Evolutionary conservation across 1,139 yeast genomes (phyloP).

Genomic region (Zhuliangozyma blackwelliae): DNA sequence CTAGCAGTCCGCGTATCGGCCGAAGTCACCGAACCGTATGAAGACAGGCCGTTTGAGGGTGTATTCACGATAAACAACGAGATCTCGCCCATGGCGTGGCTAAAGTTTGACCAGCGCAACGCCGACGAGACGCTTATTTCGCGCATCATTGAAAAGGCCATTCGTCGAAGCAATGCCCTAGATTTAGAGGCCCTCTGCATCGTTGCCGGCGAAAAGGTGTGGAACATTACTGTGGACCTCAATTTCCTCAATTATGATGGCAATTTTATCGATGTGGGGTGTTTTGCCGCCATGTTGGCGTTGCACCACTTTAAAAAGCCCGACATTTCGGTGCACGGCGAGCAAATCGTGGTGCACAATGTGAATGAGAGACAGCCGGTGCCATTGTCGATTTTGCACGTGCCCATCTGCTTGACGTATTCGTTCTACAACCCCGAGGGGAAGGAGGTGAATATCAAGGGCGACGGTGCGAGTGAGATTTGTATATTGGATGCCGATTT

Average conservation of each 20-base stretch:
- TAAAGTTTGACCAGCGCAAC: conserved; percentile 70
- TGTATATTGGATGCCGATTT: conserved; percentile 72
- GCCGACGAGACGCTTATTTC: conserved; percentile 71
- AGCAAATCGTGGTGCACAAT: conserved; percentile 59
- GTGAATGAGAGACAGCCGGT: conserved; percentile 82
- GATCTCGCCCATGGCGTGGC: conserved; percentile 83
- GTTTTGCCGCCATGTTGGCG: conserved; percentile 86
- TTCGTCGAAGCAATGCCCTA: conserved; percentile 82
- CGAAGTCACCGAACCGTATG: conserved; percentile 75
- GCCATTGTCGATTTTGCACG: conserved; percentile 77
- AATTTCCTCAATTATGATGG: conserved; percentile 90
- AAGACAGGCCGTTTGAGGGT: conserved; percentile 94
- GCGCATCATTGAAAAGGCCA: conserved; percentile 84
- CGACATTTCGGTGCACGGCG: conserved; percentile 67
- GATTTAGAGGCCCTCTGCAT: conserved; percentile 90
- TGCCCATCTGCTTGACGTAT: conserved; percentile 89
- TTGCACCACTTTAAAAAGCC: conserved; percentile 80
- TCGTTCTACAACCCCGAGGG: conserved; percentile 66
- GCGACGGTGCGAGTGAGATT: conserved; percentile 54
- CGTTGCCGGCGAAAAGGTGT: conserved; percentile 84
- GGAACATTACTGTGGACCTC: conserved; percentile 87
- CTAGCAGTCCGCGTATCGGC: conserved; percentile 79
- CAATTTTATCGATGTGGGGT: conserved; percentile 83
- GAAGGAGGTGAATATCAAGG: conserved; percentile 65
- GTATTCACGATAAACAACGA: conserved; percentile 80